Conservation (phyloP, 768 basidiomycete genomes). For the Tricholomella constricta region DNA sequence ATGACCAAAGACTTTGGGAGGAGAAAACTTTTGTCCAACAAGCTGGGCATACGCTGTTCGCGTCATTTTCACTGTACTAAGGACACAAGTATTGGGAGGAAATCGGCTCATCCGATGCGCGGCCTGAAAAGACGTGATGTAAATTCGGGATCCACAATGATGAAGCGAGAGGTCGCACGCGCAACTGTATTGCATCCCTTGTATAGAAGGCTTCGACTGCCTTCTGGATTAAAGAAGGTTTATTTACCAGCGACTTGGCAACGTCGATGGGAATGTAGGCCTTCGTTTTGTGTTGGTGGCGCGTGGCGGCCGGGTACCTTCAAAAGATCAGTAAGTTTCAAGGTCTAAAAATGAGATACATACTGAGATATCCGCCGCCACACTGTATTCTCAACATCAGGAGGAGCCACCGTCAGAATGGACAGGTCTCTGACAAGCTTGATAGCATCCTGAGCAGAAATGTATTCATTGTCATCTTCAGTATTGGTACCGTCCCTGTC, state of each 20-base stretch:
- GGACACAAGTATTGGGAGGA: constrained; percentile 65
- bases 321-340: constrained; percentile 6
- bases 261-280: constrained; percentile 82
- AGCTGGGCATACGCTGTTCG: constrained; percentile 94
- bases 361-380: constrained; percentile 74
- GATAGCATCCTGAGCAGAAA: constrained; percentile 65
- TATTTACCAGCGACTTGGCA: constrained; percentile 63
- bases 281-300: constrained; percentile 74
- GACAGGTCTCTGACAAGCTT: constrained; percentile 55
- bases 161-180: constrained; percentile 50
- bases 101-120: constrained; percentile 92
- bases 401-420: constrained; percentile 60
- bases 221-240: constrained; percentile 77
- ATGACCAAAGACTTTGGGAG: constrained; percentile 85
- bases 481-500: constrained; percentile 39
- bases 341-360: constrained; percentile 12
- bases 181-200: constrained; percentile 85
- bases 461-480: constrained; percentile 46
- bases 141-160: neutral
- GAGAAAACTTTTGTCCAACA: constrained; percentile 86
- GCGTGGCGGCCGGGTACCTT: constrained; percentile 72
- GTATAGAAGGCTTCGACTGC: constrained; percentile 95
- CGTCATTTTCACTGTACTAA: constrained; percentile 74
- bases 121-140: constrained; percentile 47
- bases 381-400: constrained; percentile 61